Conservation (phyloP, 1,139 yeast species). For the Geotrichum australiense region DNA sequence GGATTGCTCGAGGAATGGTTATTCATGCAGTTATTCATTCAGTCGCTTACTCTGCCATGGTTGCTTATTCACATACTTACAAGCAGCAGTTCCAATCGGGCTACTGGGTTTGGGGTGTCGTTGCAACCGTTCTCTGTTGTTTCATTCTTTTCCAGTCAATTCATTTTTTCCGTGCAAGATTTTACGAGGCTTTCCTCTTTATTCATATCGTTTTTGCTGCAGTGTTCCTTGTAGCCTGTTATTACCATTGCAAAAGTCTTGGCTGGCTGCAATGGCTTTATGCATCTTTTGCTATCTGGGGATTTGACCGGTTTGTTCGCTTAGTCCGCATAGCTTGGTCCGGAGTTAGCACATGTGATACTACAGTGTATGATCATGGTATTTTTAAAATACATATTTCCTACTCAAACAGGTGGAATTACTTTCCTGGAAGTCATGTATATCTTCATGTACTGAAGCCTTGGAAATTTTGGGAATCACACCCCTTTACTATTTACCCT, state of each 20-base stretch:
- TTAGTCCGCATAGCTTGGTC: slow-evolving; percentile 33
- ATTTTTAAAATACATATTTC: slow-evolving; percentile 42
- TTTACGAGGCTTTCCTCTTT: slow-evolving; percentile 42
- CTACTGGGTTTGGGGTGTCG: slow-evolving; percentile 38
- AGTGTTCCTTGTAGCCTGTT: slow-evolving; percentile 38
- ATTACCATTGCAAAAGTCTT: slow-evolving; percentile 38
- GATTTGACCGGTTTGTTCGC: slow-evolving; percentile 37
- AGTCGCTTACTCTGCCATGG: slow-evolving; percentile 22
- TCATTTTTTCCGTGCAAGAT: slow-evolving; percentile 32
- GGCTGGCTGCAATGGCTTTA: slow-evolving; percentile 38
- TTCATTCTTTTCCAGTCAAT: slow-evolving; percentile 27
- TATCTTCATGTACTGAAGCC: slow-evolving; percentile 44
- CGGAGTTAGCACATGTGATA: slow-evolving; percentile 31
- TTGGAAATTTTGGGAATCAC: slow-evolving; percentile 43
- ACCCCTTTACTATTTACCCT: slow-evolving; percentile 52
- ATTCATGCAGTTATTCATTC: slow-evolving; percentile 41
- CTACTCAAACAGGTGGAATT: slow-evolving; percentile 33
- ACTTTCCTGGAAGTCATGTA: slow-evolving; percentile 38
- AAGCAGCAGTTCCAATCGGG: slow-evolving; percentile 31
- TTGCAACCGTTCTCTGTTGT: slow-evolving; percentile 30
- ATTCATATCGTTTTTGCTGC: slow-evolving; percentile 38
- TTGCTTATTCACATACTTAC: slow-evolving; percentile 32
- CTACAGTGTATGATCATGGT: slow-evolving; percentile 31
- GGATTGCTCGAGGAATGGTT: slow-evolving; percentile 51
- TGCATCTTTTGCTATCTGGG: slow-evolving; percentile 38